Conservation (phyloP, 1,284 basidiomycete species). For the Ceratobasidium sp. region DNA sequence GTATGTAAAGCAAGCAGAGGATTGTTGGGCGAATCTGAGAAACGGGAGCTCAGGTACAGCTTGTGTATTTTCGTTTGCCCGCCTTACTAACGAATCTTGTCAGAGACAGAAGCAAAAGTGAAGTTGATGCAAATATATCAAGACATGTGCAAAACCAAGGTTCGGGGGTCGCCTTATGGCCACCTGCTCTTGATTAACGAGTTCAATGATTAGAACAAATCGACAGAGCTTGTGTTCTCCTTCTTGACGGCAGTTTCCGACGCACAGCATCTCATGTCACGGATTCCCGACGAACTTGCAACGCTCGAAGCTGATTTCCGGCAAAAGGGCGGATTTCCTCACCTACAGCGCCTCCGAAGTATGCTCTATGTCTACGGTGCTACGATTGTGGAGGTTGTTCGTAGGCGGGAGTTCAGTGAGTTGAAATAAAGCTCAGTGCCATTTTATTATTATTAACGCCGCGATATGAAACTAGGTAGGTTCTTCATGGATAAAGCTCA, state of each 20-base stretch:
- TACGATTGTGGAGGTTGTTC: constrained; percentile 88
- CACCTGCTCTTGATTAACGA: neutral
- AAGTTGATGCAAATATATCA: constrained; percentile 18
- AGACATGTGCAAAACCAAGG: constrained; percentile 25
- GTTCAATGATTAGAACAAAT: constrained; percentile 65
- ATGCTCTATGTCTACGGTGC: constrained; percentile 94
- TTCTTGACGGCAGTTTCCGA: constrained; percentile 73
- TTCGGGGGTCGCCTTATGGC: neutral
- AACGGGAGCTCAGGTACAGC: neutral
- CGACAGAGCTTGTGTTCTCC: constrained; percentile 72
- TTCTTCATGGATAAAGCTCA: constrained; percentile 82
- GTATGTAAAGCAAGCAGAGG: constrained; percentile 21
- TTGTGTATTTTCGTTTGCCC: neutral
- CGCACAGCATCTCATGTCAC: constrained; percentile 77
- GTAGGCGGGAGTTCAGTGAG: constrained; percentile 86
- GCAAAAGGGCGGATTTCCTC: constrained; percentile 83
- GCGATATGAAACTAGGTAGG: constrained; percentile 55
- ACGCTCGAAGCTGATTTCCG: constrained; percentile 73
- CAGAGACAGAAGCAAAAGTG: neutral
- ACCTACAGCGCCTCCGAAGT: constrained; percentile 86
- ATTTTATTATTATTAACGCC: neutral
- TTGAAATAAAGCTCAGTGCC: constrained; percentile 23
- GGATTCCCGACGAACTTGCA: constrained; percentile 67
- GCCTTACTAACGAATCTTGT: neutral
- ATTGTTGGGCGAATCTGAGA: neutral